Conservation (phyloP, 768 basidiomycete genomes). For the Mycena epipterygia region DNA sequence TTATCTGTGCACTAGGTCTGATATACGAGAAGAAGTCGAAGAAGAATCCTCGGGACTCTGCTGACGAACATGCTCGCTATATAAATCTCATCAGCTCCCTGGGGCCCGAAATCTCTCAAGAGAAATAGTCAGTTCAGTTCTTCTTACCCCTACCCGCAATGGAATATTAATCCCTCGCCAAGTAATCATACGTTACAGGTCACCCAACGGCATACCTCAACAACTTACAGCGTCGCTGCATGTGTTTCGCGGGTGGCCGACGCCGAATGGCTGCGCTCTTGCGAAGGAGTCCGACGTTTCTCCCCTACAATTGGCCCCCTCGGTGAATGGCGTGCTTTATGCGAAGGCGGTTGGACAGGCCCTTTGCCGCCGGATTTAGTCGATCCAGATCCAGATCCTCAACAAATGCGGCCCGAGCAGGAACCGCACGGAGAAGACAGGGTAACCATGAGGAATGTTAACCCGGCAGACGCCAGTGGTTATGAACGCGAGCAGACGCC, state of each 20-base stretch:
- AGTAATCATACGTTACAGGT: slow-evolving; percentile 79
- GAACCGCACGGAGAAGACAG: slow-evolving; percentile 18
- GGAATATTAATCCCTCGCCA: slow-evolving; percentile 9
- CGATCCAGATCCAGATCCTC: slow-evolving; percentile 39
- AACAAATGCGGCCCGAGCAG: slow-evolving; percentile 10
- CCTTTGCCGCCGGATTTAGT: slow-evolving; percentile 60
- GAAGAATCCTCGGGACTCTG: slow-evolving; percentile 74
- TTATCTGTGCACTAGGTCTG: slow-evolving; percentile 64
- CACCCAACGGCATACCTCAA: slow-evolving; percentile 70
- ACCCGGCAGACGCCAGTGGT: slow-evolving; percentile 1
- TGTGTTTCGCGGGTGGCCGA: slow-evolving; percentile 81
- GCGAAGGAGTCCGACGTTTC: slow-evolving; percentile 78
- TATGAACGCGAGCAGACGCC: slow-evolving; percentile 29
- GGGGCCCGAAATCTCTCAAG: slow-evolving; percentile 84
- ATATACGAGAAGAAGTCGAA: slow-evolving; percentile 85
- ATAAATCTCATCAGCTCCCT: slow-evolving; percentile 78
- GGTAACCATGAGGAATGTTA: slow-evolving; percentile 25
- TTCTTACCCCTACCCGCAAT: slow-evolving; percentile 4
- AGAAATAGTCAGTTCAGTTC: slow-evolving; percentile 81
- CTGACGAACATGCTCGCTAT: slow-evolving; percentile 84
- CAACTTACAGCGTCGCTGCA: slow-evolving; percentile 73
- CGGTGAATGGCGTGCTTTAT: slow-evolving; percentile 79
- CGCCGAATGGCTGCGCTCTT: slow-evolving; percentile 80
- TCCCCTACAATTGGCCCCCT: slow-evolving; percentile 78
- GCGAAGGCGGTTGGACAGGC: slow-evolving; percentile 82